Evolutionary conservation across 1,284 basidiomycete genomes (phyloP).

Genomic region (Ustilago tritici): DNA sequence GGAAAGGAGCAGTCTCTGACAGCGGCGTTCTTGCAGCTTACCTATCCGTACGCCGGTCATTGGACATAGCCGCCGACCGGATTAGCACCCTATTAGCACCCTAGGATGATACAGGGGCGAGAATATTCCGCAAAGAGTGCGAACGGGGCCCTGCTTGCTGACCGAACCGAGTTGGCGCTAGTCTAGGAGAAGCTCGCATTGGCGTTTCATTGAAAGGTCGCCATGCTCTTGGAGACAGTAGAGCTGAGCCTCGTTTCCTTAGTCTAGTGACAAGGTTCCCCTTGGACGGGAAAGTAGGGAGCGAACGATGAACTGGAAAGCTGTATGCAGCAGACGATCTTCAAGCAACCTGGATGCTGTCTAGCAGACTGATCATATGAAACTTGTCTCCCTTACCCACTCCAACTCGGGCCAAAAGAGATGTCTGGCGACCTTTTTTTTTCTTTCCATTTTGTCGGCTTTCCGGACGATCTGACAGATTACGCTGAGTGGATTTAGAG

Average conservation of each 20-base stretch:
- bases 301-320: background rate
- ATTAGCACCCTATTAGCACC: slow-evolving; percentile 4
- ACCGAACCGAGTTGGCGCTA: background rate
- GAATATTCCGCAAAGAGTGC: no score
- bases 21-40: background rate
- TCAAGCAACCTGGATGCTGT: background rate
- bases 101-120: slow-evolving; percentile 14
- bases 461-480: no score
- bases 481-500: no score
- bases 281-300: background rate
- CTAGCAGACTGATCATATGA: background rate
- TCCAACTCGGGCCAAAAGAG: no score
- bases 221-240: background rate
- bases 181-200: background rate
- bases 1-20: background rate
- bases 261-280: background rate
- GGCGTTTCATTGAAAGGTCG: background rate
- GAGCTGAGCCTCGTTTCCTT: no score
- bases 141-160: background rate
- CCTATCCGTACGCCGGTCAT: background rate
- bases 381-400: no score
- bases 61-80: slow-evolving; percentile 5
- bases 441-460: no score
- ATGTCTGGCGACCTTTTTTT: no score
- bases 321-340: background rate